Percentiles rank a stretch among this genome's conserved stretches.
Evolutionary conservation across 139 green algal species (phyloP).

Genomic region (Chlorella sp.): DNA sequence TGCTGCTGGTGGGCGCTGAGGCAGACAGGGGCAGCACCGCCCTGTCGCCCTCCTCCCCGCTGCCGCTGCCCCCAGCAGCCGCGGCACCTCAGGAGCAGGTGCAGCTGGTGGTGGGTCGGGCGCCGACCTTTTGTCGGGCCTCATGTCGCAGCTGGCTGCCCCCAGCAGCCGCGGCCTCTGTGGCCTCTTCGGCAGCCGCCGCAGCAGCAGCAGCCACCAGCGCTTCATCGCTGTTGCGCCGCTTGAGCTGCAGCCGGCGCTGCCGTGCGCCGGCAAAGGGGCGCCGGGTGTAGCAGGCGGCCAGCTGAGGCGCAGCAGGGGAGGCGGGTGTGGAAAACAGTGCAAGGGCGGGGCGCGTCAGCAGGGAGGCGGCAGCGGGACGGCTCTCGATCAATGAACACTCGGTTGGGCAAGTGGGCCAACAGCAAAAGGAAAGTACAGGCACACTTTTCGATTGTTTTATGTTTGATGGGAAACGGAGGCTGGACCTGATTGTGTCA

Average conservation of each 20-base stretch:
- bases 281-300: slow-evolving; percentile 41
- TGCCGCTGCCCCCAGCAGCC: not conserved
- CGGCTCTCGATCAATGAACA: no score
- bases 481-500: no score
- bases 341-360: not conserved
- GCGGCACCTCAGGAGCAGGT: slow-evolving; percentile 4
- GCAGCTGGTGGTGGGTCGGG: not conserved
- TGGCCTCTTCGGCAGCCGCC: no score
- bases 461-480: no score
- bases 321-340: not conserved
- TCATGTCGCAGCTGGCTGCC: no score
- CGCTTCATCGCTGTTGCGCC: slow-evolving; percentile 41
- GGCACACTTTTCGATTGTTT: no score
- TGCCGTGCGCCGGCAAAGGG: not conserved
- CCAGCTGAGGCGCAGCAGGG: slow-evolving; percentile 21
- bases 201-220: not conserved
- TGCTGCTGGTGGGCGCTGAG: slow-evolving; percentile 5
- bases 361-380: not conserved
- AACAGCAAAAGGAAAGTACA: no score
- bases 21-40: not conserved
- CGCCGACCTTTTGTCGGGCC: no score
- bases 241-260: slow-evolving; percentile 27
- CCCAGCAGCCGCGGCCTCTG: not conserved
- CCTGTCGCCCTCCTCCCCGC: not conserved
- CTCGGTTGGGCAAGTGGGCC: not conserved